phyloP scores from a whole-genome alignment of 371 early-diverging fungal species.

The Mortierella sp. region DNA sequence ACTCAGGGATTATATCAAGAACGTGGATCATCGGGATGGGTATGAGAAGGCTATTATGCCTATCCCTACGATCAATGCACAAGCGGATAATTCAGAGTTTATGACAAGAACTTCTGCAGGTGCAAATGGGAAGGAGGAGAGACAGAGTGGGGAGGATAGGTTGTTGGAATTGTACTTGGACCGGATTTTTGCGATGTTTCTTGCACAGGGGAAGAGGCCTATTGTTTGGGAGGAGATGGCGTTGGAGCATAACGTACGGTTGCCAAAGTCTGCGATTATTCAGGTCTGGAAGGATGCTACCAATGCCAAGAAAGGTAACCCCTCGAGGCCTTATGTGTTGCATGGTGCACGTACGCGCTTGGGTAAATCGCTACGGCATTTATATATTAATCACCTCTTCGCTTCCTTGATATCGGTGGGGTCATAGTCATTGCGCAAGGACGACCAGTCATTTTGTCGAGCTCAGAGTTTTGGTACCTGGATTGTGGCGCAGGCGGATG shows the following conservation, averaged over 20 bases:
- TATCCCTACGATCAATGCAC: too few relatives aligned
- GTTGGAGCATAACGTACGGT: constrained; percentile 43
- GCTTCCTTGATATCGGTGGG: background rate
- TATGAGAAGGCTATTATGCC: constrained; percentile 29
- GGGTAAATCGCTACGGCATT: background rate
- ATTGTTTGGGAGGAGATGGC: constrained; percentile 58
- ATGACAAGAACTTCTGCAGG: constrained; percentile 7
- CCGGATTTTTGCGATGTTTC: constrained; percentile 39
- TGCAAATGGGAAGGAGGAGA: too few relatives aligned
- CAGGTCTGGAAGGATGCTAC: constrained; percentile 73
- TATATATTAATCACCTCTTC: background rate
- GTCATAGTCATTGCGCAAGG: constrained; percentile 63
- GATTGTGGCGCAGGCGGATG: constrained; percentile 75
- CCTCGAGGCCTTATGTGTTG: background rate
- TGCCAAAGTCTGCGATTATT: constrained; percentile 63
- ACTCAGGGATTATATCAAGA: constrained; percentile 32
- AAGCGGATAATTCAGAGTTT: constrained; percentile 1
- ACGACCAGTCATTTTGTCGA: constrained; percentile 70
- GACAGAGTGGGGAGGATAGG: constrained; percentile 38
- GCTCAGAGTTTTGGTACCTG: constrained; percentile 75
- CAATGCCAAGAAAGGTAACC: constrained; percentile 61
- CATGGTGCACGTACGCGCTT: too few relatives aligned
- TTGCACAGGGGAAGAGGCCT: constrained; percentile 35
- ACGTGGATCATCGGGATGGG: constrained; percentile 3
- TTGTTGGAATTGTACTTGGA: constrained; percentile 43